Conservation (phyloP, 228 moss, liverwort and hornwort species). For the Sphagnum magellanicum region DNA sequence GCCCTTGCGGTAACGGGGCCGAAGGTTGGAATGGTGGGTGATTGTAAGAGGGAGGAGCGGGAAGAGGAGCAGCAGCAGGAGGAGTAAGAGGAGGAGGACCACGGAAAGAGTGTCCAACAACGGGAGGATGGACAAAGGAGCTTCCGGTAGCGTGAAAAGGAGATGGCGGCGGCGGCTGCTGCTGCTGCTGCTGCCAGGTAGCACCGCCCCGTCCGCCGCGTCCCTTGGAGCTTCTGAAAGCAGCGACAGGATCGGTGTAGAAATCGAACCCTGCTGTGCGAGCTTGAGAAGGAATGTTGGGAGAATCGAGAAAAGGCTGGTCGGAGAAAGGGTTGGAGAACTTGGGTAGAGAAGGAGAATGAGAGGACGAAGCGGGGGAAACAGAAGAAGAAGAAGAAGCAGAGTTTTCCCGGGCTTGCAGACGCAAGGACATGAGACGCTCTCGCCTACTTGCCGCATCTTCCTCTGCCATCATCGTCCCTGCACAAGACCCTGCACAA, state of each 20-base stretch:
- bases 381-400: too few species aligned
- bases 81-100: constrained; percentile 13
- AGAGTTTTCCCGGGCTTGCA: too few species aligned
- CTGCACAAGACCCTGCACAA: too few species aligned
- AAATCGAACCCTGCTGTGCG: constrained; percentile 38
- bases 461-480: too few species aligned
- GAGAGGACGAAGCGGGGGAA: background rate
- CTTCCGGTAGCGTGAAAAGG: constrained; percentile 6
- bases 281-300: background rate
- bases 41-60: background rate
- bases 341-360: background rate
- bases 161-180: too few species aligned
- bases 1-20: background rate
- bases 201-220: constrained; percentile 19
- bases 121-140: background rate
- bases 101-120: too few species aligned
- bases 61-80: background rate
- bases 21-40: background rate
- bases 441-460: too few species aligned
- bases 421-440: too few species aligned
- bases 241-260: constrained; percentile 51
- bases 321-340: background rate
- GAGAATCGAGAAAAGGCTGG: background rate
- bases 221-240: constrained; percentile 31
- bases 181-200: background rate